Percentiles rank a stretch among this genome's conserved stretches.
These are phyloP conservation scores for Platismatia glauca DNA, from an alignment of 495 filamentous ascomycete genomes.

Conservation along the genomic window DNA sequence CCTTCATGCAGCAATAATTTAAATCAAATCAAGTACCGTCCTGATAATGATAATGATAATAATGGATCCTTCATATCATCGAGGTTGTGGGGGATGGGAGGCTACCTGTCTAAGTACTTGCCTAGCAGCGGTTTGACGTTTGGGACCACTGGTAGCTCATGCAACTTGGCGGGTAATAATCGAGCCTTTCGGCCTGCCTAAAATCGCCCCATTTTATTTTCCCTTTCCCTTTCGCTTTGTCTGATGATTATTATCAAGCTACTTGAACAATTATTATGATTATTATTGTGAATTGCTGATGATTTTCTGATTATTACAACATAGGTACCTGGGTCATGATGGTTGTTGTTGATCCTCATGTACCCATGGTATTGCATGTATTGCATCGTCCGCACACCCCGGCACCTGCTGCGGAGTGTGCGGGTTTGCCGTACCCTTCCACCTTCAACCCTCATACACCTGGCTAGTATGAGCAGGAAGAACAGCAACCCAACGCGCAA, in stretches of 20 bases:
- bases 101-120: background rate
- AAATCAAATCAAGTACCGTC: too few relatives aligned
- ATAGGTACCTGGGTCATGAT: too few relatives aligned
- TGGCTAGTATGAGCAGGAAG: too few relatives aligned
- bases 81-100: background rate
- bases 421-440: too few relatives aligned
- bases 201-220: background rate
- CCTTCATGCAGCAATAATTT: background rate
- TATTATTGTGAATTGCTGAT: too few relatives aligned
- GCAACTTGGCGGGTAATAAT: background rate
- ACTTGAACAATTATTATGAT: background rate
- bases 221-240: background rate
- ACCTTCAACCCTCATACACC: too few relatives aligned
- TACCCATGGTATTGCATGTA: too few relatives aligned
- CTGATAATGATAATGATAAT: background rate
- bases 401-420: too few relatives aligned
- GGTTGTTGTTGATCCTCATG: too few relatives aligned
- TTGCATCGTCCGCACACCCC: too few relatives aligned
- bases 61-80: too few relatives aligned
- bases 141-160: background rate
- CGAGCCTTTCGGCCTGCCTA: background rate
- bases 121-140: conserved; percentile 2
- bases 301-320: too few relatives aligned
- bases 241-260: background rate
- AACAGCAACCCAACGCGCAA: background rate